These are phyloP conservation scores for Phanerochaete sordida DNA, from an alignment of 768 basidiomycete genomes.

Conservation along the genomic window DNA sequence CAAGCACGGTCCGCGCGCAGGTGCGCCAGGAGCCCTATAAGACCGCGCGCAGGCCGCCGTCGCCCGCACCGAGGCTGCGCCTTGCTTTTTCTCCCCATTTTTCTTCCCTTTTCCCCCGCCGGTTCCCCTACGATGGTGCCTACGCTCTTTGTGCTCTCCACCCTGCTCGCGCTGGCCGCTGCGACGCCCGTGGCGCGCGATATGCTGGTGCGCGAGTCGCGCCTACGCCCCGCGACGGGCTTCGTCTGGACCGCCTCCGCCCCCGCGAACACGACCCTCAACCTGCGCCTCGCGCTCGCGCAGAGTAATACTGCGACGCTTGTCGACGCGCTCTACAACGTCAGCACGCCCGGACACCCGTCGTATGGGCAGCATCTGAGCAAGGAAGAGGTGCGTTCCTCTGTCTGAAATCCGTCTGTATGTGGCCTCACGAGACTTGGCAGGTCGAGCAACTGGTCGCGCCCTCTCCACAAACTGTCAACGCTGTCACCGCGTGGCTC, in stretches of 20 bases:
- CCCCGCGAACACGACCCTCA: slow-evolving; percentile 16
- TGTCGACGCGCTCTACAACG: slow-evolving; percentile 21
- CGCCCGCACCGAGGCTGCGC: background rate
- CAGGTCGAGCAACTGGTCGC: slow-evolving; percentile 25
- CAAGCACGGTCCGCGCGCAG: background rate
- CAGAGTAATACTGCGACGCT: slow-evolving; percentile 23
- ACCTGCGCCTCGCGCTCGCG: slow-evolving; percentile 24
- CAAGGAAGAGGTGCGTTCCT: slow-evolving; percentile 25
- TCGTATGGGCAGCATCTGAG: slow-evolving; percentile 20
- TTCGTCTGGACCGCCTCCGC: slow-evolving; percentile 17
- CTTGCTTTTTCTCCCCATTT: too few relatives aligned
- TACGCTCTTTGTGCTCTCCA: background rate
- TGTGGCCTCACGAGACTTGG: too few relatives aligned
- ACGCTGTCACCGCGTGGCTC: slow-evolving; percentile 26
- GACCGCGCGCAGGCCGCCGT: background rate
- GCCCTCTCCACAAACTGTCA: slow-evolving; percentile 17
- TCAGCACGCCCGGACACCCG: slow-evolving; percentile 19
- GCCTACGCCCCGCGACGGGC: slow-evolving; percentile 6
- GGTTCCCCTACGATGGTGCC: slow-evolving; percentile 11
- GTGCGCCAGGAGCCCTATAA: background rate
- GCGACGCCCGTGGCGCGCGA: slow-evolving; percentile 5
- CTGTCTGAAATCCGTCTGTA: too few relatives aligned
- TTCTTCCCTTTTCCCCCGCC: background rate
- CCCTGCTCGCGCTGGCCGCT: slow-evolving; percentile 7
- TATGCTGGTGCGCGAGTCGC: slow-evolving; percentile 16